Evolutionary conservation across 2,329 filamentous ascomycete genomes (phyloP).

Genomic region (Cadophora sp.): DNA sequence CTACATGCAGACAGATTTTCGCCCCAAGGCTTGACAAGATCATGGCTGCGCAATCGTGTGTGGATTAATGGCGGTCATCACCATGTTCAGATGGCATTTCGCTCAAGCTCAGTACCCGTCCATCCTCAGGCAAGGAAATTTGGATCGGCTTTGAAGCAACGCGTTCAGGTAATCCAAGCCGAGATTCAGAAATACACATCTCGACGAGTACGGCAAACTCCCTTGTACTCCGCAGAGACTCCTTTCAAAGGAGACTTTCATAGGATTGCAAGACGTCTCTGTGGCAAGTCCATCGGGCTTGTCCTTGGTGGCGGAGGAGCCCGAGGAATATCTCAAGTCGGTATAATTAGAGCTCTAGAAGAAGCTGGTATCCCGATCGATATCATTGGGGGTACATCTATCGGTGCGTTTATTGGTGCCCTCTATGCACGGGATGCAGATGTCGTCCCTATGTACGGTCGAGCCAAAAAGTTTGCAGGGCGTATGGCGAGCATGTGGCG

Average conservation of each 20-base stretch:
- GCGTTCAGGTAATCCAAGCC: constrained; percentile 92
- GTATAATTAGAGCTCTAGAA: constrained; percentile 92
- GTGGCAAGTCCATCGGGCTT: constrained; percentile 91
- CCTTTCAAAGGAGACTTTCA: constrained; percentile 98
- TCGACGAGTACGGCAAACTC: constrained; percentile 84
- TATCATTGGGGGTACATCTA: constrained; percentile 93
- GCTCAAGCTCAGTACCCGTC: constrained; percentile 75
- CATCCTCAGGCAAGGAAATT: constrained; percentile 79
- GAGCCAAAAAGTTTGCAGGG: constrained; percentile 95
- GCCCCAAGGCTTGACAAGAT: constrained; percentile 80
- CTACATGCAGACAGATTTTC: constrained; percentile 91
- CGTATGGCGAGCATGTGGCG: constrained; percentile 99
- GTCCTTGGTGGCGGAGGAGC: constrained; percentile 95
- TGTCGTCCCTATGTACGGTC: constrained; percentile 94
- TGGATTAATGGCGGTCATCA: constrained; percentile 99
- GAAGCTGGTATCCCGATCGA: constrained; percentile 97
- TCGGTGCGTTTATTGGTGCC: constrained; percentile 93
- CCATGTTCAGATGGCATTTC: constrained; percentile 95
- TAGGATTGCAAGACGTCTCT: constrained; percentile 84
- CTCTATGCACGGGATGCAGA: constrained; percentile 96
- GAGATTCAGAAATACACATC: constrained; percentile 99
- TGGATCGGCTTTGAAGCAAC: constrained; percentile 85
- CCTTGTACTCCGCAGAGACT: constrained; percentile 88
- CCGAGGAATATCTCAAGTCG: constrained; percentile 88
- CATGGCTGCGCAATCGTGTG: constrained; percentile 89